Conservation (phyloP, 2,329 filamentous ascomycete species). For the Ascochyta clinopodiicola region DNA sequence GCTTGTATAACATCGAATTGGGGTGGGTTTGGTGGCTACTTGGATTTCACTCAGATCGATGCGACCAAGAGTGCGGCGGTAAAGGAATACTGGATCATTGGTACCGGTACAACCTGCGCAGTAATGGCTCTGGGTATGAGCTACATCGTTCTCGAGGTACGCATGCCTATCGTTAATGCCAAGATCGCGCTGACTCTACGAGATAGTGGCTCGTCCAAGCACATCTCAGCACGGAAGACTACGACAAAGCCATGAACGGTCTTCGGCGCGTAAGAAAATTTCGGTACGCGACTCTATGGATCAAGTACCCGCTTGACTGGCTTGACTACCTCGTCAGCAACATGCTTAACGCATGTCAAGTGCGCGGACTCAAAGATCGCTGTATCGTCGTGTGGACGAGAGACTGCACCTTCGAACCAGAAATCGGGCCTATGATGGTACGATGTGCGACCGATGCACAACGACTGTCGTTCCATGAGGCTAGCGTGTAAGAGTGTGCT, state of each 20-base stretch:
- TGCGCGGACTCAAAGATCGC: slow-evolving; percentile 6
- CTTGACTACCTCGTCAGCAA: slow-evolving; percentile 16
- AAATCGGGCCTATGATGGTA: not conserved
- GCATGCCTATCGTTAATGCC: not conserved
- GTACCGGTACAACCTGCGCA: slow-evolving; percentile 32
- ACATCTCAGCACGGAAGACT: slow-evolving; percentile 41
- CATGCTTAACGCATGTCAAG: slow-evolving; percentile 10
- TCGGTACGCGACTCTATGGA: slow-evolving; percentile 22
- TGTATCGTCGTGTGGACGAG: not conserved
- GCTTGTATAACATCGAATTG: slow-evolving; percentile 49
- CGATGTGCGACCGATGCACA: slow-evolving; percentile 9
- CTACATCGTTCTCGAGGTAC: slow-evolving; percentile 42
- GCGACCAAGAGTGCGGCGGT: slow-evolving; percentile 35
- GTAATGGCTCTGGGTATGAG: slow-evolving; percentile 40
- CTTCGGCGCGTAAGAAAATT: slow-evolving; percentile 32
- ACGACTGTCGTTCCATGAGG: slow-evolving; percentile 10
- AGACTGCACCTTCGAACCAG: not conserved
- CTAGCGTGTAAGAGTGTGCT: not conserved
- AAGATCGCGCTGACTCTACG: not conserved
- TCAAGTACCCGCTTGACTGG: slow-evolving; percentile 20
- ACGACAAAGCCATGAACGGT: slow-evolving; percentile 26
- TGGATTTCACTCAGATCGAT: slow-evolving; percentile 42
- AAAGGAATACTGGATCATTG: slow-evolving; percentile 38
- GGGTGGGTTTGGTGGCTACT: slow-evolving; percentile 47
- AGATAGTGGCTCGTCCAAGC: slow-evolving; percentile 42